Conservation (phyloP, 2,329 filamentous ascomycete genomes). For the Botryosphaeria dothidea region DNA sequence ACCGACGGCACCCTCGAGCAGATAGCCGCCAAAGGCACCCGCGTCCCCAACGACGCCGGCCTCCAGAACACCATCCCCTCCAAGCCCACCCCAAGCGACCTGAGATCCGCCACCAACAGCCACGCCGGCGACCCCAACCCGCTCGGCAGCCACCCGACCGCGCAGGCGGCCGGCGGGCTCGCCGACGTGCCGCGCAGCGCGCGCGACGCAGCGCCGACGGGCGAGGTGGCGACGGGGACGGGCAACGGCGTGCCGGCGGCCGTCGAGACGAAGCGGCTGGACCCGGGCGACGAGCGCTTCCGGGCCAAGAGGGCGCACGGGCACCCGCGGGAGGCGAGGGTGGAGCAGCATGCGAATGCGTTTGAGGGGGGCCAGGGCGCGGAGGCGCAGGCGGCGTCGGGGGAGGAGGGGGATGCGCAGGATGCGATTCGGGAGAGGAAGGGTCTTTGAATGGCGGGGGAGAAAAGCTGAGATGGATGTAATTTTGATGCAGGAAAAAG, state of each 20-base stretch:
- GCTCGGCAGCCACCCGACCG: slow-evolving; percentile 35
- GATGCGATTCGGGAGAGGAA: slow-evolving; percentile 29
- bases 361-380: slow-evolving; percentile 25
- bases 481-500: too few species aligned
- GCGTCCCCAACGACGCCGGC: slow-evolving; percentile 50
- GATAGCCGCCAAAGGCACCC: slow-evolving; percentile 38
- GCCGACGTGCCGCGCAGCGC: slow-evolving; percentile 45
- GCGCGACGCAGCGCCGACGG: slow-evolving; percentile 35
- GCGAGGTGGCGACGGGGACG: slow-evolving; percentile 36
- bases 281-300: not conserved
- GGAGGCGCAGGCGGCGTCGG: slow-evolving; percentile 28
- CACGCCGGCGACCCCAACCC: slow-evolving; percentile 36
- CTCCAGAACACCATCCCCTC: slow-evolving; percentile 46
- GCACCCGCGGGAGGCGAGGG: slow-evolving; percentile 26
- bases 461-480: too few species aligned
- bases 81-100: not conserved
- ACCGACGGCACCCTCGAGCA: slow-evolving; percentile 37
- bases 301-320: slow-evolving; percentile 26
- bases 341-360: slow-evolving; percentile 24
- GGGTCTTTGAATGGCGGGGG: slow-evolving; percentile 20
- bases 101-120: not conserved
- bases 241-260: slow-evolving; percentile 33
- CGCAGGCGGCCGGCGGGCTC: slow-evolving; percentile 51
- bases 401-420: slow-evolving; percentile 30
- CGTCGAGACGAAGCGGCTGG: slow-evolving; percentile 33